Evolutionary conservation across 2,329 filamentous ascomycete species (phyloP).

Genomic region (Acrodontium crateriforme): DNA sequence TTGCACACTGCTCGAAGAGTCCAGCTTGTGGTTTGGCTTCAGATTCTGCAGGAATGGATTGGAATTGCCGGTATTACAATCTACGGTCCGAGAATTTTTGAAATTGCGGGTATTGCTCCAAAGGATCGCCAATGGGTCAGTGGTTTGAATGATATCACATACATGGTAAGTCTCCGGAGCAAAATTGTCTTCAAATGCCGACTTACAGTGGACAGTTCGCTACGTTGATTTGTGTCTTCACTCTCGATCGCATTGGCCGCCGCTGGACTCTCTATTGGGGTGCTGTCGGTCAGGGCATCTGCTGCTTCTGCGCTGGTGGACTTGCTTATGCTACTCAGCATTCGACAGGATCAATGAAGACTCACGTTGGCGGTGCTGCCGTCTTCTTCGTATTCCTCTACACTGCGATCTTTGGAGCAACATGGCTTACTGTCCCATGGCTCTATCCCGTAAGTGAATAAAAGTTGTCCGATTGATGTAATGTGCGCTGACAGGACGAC

Average conservation of each 20-base stretch:
- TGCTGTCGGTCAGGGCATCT: conserved; percentile 20
- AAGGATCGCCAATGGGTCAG: conserved; percentile 29
- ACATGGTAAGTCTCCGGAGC: no score
- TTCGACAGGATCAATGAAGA: conserved; percentile 15
- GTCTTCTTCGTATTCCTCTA: conserved; percentile 60
- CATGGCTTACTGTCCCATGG: conserved; percentile 44
- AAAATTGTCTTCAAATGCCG: no score
- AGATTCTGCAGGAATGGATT: conserved; percentile 27
- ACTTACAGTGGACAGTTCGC: no score
- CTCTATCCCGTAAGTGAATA: conserved; percentile 20
- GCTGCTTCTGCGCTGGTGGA: conserved; percentile 21
- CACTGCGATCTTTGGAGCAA: conserved; percentile 50
- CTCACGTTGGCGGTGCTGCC: conserved; percentile 39
- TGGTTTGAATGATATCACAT: conserved; percentile 26
- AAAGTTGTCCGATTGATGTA: neutral
- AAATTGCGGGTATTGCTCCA: conserved; percentile 19
- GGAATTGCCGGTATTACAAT: conserved; percentile 23
- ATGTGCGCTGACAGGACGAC: conserved; percentile 1
- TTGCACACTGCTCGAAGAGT: conserved; percentile 23
- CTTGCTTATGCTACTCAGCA: conserved; percentile 10
- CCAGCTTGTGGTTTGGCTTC: conserved; percentile 26
- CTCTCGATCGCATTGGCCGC: conserved; percentile 22
- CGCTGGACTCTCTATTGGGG: conserved; percentile 24
- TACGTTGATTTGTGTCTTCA: conserved; percentile 24
- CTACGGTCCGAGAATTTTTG: conserved; percentile 23